Evolutionary conservation across 2,329 filamentous ascomycete species (phyloP).

Genomic region (Madurella mycetomatis): DNA sequence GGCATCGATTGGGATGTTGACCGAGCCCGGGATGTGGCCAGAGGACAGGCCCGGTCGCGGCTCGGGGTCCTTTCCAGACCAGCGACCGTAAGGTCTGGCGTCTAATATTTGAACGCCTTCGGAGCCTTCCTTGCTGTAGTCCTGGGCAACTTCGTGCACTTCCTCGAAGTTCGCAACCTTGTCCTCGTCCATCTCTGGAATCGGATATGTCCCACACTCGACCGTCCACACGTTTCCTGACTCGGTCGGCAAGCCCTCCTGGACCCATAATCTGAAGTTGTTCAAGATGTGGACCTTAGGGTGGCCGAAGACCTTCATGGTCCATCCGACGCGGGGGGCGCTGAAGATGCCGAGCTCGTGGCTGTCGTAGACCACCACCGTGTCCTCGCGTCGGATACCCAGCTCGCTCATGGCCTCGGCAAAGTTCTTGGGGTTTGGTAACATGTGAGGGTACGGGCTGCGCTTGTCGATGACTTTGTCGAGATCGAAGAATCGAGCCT

Average conservation of each 20-base stretch:
- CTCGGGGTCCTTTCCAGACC: constrained; percentile 77
- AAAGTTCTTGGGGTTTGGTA: constrained; percentile 76
- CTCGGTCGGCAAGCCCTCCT: constrained; percentile 76
- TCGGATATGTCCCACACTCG: constrained; percentile 61
- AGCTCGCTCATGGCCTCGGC: constrained; percentile 83
- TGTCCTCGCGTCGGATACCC: constrained; percentile 82
- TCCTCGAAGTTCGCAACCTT: constrained; percentile 80
- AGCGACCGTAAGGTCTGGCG: constrained; percentile 74
- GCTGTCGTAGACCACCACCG: constrained; percentile 89
- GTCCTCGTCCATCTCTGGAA: constrained; percentile 53
- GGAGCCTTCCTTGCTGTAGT: constrained; percentile 75
- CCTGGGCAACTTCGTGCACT: constrained; percentile 69
- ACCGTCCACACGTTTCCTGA: constrained; percentile 68
- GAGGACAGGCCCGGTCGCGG: constrained; percentile 80
- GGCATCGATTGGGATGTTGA: constrained; percentile 73
- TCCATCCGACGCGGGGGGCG: constrained; percentile 92
- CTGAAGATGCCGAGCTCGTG: constrained; percentile 91
- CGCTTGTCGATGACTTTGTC: constrained; percentile 84
- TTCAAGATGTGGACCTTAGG: constrained; percentile 83
- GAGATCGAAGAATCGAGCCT: constrained; percentile 92
- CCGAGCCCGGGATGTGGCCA: constrained; percentile 86
- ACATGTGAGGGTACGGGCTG: constrained; percentile 94
- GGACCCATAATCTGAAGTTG: constrained; percentile 93
- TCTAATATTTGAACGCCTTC: constrained; percentile 86
- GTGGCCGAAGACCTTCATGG: constrained; percentile 84